These are phyloP conservation scores for Spathaspora passalidarum DNA, from an alignment of 805 yeast genomes.

Conservation along the genomic window DNA sequence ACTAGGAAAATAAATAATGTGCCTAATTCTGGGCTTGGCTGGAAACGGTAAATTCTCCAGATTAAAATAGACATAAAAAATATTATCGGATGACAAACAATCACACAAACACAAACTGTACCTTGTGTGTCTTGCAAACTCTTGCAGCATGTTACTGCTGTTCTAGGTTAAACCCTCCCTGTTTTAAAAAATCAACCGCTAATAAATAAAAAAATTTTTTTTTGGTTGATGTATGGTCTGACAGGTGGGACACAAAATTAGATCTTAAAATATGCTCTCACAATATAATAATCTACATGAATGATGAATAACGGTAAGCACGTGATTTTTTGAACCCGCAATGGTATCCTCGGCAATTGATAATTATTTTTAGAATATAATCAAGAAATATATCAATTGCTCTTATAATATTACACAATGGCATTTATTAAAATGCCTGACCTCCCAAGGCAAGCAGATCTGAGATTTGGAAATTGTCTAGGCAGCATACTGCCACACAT, in stretches of 20 bases:
- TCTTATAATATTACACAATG: too few species aligned
- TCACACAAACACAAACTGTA: too few species aligned
- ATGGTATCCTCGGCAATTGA: not conserved
- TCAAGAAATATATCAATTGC: not conserved
- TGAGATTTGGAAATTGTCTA: not conserved
- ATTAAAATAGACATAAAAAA: not conserved
- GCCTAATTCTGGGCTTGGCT: not conserved
- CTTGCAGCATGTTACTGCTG: too few species aligned
- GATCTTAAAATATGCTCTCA: not conserved
- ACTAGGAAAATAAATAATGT: not conserved
- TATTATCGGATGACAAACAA: too few species aligned
- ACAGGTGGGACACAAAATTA: not conserved
- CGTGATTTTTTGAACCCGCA: not conserved
- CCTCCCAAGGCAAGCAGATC: not conserved
- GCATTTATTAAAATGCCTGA: not conserved
- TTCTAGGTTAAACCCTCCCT: too few species aligned
- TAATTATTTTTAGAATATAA: too few species aligned
- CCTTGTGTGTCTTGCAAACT: too few species aligned
- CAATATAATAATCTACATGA: too few species aligned
- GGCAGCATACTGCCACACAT: too few species aligned
- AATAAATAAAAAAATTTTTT: too few species aligned
- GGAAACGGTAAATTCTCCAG: not conserved
- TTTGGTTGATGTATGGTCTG: not conserved
- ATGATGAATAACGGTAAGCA: too few species aligned
- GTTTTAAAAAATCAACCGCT: too few species aligned